Evolutionary conservation across 2,329 filamentous ascomycete genomes (phyloP), one percentile per base, ranked within the genome.

Genomic region (Alternaria brassicae): DNA sequence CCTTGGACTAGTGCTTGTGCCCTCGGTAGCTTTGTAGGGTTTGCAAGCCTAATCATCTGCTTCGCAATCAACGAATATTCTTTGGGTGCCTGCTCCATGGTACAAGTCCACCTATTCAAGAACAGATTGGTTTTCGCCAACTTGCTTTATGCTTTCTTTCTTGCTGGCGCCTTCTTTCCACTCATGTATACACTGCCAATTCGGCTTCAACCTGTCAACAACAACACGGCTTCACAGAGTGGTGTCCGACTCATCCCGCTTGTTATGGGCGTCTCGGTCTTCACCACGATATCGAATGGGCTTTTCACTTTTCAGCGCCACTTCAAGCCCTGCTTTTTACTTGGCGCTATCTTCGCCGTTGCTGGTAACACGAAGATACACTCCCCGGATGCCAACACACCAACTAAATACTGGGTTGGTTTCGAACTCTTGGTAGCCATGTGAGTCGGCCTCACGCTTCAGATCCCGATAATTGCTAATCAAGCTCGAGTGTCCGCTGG

Each of bases 21-120:
- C 19, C 84, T 87, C 48, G 77, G 77, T 1, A 73, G 82, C 4
- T 85, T 84, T 66, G 75, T 82, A 17, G 67, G 83, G 1, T 82
- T 81, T n/a, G 82, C 74, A 1, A 70, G 83, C 0, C 65, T 82
- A 0, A 72, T 81, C 36, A 69, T 82, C 30, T 61, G 74, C 6
- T 86, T 86, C 60, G 62, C 70, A 21, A 47, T 59, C 30, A 68
- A 74, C 32, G 70, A 78, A 52, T 69, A 66, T 49, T 41, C 50
- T 27, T 71, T 72, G 69, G 63, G 68, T 3, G 58, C 65, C 28
- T 64, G 69, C 51, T 71, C 74, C 0, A 75, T 75, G 67, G 55
- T 73, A 12, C 70, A 69, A 51, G 50, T 59, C 2, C 67, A 64
- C 28, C 53, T 73, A 3, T 39, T 73, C 17, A 68, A 59, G 51